Evolutionary conservation across 495 filamentous ascomycete species (phyloP).

Genomic region (Symbiotaphrina buchneri): DNA sequence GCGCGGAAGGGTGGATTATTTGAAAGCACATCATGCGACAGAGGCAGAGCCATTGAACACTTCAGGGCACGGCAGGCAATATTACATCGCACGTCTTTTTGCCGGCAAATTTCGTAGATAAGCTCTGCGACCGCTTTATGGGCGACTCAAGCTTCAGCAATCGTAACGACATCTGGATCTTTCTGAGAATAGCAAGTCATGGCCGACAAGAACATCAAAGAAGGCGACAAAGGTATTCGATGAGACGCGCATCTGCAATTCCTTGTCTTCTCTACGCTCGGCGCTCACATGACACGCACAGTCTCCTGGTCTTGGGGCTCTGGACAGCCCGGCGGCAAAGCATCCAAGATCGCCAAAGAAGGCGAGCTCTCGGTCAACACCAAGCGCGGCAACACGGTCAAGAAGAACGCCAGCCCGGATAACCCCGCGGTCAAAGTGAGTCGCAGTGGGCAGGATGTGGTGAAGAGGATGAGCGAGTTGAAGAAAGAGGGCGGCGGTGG

Average conservation of each 20-base stretch:
- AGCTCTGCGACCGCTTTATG: no score
- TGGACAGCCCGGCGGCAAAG: constrained; percentile 26
- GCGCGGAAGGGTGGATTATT: no score
- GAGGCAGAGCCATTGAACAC: no score
- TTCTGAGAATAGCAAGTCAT: no score
- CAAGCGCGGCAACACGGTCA: constrained; percentile 36
- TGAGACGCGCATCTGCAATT: constrained; percentile 4
- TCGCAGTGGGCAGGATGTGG: constrained; percentile 38
- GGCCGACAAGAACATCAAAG: constrained; percentile 16
- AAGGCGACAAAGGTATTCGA: constrained; percentile 20
- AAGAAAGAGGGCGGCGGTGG: constrained; percentile 11
- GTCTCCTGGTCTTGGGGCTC: constrained; percentile 36
- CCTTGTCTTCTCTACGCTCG: constrained; percentile 5
- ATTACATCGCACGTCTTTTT: no score
- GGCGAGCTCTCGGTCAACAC: constrained; percentile 33
- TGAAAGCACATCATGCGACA: no score
- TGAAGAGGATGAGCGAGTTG: constrained; percentile 32
- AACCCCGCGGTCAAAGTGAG: constrained; percentile 34
- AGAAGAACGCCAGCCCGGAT: constrained; percentile 28
- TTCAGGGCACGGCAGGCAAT: no score
- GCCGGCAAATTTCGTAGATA: no score
- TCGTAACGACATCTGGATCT: no score
- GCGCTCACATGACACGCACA: constrained; percentile 8
- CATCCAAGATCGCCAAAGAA: constrained; percentile 30
- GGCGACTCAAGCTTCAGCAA: no score